phyloP scores from a whole-genome alignment of 148 eudicot species.

The Pharnaceum exiguum region DNA sequence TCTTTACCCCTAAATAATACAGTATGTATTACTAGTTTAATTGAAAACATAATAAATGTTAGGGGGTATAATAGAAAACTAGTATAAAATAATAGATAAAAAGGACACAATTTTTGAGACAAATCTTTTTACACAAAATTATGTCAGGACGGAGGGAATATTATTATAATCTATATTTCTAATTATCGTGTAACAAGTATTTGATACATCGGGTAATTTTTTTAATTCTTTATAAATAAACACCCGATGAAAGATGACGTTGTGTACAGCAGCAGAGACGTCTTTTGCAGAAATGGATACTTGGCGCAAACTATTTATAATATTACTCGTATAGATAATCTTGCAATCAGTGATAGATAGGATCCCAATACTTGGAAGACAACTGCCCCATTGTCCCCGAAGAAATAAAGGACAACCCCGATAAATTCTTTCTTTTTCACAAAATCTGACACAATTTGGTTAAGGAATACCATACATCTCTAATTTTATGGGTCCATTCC shows the following conservation, averaged over 20 bases:
- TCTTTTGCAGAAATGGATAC: slow-evolving; percentile 16
- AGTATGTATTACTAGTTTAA: no score
- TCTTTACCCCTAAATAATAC: no score
- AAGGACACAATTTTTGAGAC: no score
- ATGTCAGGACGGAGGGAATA: no score
- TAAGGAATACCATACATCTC: slow-evolving; percentile 23
- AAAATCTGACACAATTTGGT: slow-evolving; percentile 29
- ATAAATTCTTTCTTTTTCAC: slow-evolving; percentile 28
- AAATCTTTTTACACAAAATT: no score
- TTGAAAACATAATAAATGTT: no score
- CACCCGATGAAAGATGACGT: no score
- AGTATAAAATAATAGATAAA: no score
- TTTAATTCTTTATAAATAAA: no score
- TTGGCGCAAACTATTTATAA: slow-evolving; percentile 23
- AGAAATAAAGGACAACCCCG: no score
- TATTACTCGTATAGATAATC: slow-evolving; percentile 4
- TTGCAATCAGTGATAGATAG: slow-evolving; percentile 13
- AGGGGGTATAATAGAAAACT: no score
- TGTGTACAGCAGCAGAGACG: not conserved
- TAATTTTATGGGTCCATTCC: slow-evolving; percentile 27
- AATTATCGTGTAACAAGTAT: not conserved
- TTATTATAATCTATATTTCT: slow-evolving; percentile 1
- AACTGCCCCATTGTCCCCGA: slow-evolving; percentile 25
- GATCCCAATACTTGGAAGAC: slow-evolving; percentile 30
- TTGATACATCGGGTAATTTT: no score